Evolutionary conservation across 2,329 filamentous ascomycete species (phyloP).

Genomic region (Diplocarpon mali): DNA sequence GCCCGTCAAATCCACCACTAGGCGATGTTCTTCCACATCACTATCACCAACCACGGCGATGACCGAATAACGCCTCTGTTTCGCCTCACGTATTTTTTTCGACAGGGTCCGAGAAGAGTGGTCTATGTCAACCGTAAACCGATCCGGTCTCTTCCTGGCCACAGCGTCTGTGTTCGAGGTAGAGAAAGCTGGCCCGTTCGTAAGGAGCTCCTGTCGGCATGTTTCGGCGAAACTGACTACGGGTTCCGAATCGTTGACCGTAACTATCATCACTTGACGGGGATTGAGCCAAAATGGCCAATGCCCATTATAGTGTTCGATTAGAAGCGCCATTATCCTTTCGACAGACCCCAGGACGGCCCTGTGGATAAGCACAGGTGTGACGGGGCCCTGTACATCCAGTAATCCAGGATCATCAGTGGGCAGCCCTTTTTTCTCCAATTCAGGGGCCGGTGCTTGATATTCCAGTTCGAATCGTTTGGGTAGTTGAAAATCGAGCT

Average conservation of each 20-base stretch:
- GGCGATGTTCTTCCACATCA: conserved; percentile 46
- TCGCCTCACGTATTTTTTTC: conserved; percentile 65
- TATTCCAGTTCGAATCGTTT: conserved; percentile 73
- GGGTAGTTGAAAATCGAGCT: conserved; percentile 82
- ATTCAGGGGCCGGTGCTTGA: conserved; percentile 53
- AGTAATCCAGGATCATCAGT: conserved; percentile 38
- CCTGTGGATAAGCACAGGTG: conserved; percentile 73
- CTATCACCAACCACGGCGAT: conserved; percentile 62
- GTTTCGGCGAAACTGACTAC: conserved; percentile 21
- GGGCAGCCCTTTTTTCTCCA: conserved; percentile 41
- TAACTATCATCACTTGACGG: conserved; percentile 62
- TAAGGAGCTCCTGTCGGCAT: conserved; percentile 10
- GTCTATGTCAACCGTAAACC: conserved; percentile 59
- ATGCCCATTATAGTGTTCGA: conserved; percentile 68
- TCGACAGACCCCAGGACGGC: conserved; percentile 79
- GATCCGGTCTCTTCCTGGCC: background rate
- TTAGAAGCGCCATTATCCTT: conserved; percentile 72
- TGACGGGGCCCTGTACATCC: conserved; percentile 45
- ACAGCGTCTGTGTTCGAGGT: conserved; percentile 18
- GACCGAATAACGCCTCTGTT: conserved; percentile 58
- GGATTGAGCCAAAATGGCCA: conserved; percentile 90
- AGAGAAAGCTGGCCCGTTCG: background rate
- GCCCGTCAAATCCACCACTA: conserved; percentile 37
- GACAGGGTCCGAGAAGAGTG: conserved; percentile 48
- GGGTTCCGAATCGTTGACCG: conserved; percentile 49